Base-by-base conservation (phyloP, 345 rosid genomes). In the Salix purpurea region DNA sequence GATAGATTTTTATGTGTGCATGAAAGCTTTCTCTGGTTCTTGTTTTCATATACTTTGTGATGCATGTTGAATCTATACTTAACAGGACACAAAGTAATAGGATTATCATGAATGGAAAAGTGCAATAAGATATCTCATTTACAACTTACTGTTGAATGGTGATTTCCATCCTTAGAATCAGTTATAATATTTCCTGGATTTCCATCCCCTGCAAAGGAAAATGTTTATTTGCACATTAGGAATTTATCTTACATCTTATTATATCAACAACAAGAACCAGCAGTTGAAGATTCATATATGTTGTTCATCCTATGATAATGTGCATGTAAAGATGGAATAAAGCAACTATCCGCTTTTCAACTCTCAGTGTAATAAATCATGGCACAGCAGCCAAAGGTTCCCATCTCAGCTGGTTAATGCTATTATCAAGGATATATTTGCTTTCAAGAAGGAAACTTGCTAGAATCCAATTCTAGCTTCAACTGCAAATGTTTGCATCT, bases 141-240 rank as follows among this genome's bases (percentile, higher is more conserved):
- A 2, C 62, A 76, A 82, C 86, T 78, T 73, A 88, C 91, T 16
- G 7, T 64, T 78, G 19, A 61, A 21, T 37, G 74, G 13, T 62
- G 70, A 12, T 24, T 72, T 71, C 70, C 72, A 42, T 37, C 68
- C 61, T 71, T 65, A 10, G 77, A 19, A 71, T 67, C 65, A 42
- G 48, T 71, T 9, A 62, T 66, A 34, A 71, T 54, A 65, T 69
- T 61, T 62, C 19, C 86, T 28, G 77, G 39, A 34, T 70, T 78
- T 78, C 75, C 82, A 44, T 58, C 48, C 50, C 82, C 96, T 88
- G 11, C 70, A 54, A 71, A 67, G 24, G 40, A 28, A 68, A 5
- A 69, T 39, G 50, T 34, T 74, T 8, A 56, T 70, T 54, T 15
- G 44, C 8, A 44, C 44, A 23, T 5, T 52, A 69, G 21, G 42